Base-by-base conservation (phyloP, 768 basidiomycete species). In the Sarcomyxa edulis region DNA sequence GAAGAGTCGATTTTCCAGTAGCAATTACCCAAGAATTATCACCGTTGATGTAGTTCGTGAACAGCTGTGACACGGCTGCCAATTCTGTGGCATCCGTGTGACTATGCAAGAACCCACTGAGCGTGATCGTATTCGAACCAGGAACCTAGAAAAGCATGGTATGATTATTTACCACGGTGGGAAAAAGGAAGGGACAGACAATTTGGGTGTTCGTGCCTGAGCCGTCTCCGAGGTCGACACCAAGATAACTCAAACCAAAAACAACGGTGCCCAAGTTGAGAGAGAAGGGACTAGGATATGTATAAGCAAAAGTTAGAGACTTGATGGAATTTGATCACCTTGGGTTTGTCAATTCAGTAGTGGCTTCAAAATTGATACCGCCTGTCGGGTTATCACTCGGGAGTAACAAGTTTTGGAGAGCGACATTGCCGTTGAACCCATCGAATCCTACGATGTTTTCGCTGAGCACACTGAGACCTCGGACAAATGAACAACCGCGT, bases 31-130 rank as follows among this genome's bases (percentile, higher is more conserved):
- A 68, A 3, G 81, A 76, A 12, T 48, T 55, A 16, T 75, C 72
- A 16, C 79, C 70, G 48, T 88, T 86, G 46, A 88, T 61, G 51
- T 84, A 86, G 32, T 75, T 72, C 11, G 81, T 83, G 56, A 87
- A 87, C 28, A 87, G 61, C 37, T 72, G 53, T 6, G 80, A 80
- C 32, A 84, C 61, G n/a, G 52, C 48, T 3, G 56, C 62, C 27
- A 85, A 68, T 31, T 70, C 59, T 5, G 58, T 51, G 7, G 68
- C 42, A 16, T 59, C 60, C 9, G 65, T 68, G 40, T 85, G 80
- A 4, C 65, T 71, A 28, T 78, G 48, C 27, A 87, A 64, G 16
- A 65, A 60, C 9, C 84, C 84, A 9, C 50, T 58, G 37, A 87
- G 68, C 3, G 71, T 72, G 44, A 86, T 74, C 28, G 66, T 63